Evolutionary conservation across 1,139 yeast genomes (phyloP).

Genomic region (Kodamaea suecica): DNA sequence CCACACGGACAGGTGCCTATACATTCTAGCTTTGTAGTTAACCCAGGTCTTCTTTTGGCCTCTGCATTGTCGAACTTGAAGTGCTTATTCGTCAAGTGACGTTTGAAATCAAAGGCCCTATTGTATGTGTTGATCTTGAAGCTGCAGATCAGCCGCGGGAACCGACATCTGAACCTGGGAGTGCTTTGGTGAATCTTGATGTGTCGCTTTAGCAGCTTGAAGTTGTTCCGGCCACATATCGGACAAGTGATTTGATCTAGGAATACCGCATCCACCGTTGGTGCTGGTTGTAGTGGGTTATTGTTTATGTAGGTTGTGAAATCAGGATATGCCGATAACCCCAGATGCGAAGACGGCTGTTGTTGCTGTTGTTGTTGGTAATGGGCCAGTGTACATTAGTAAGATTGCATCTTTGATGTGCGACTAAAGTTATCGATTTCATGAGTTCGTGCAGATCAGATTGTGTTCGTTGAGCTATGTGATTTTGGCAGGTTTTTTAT

Average conservation of each 20-base stretch:
- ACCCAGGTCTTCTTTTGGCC: conserved; percentile 14
- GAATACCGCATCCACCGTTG: conserved; percentile 18
- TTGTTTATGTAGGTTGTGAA: conserved; percentile 19
- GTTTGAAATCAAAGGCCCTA: conserved; percentile 20
- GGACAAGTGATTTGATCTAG: conserved; percentile 18
- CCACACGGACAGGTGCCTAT: conserved; percentile 22
- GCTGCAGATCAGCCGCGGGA: conserved; percentile 17
- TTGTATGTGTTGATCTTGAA: conserved; percentile 19
- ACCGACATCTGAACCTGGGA: conserved; percentile 17
- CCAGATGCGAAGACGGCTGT: background rate
- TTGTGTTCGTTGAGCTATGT: too few species aligned
- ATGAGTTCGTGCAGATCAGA: too few species aligned
- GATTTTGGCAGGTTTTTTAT: too few species aligned
- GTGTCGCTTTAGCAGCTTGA: conserved; percentile 19
- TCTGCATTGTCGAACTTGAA: conserved; percentile 18
- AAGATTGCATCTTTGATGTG: too few species aligned
- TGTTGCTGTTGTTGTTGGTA: background rate
- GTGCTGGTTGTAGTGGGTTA: conserved; percentile 17
- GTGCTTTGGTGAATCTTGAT: conserved; percentile 17
- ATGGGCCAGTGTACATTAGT: too few species aligned
- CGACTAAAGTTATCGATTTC: too few species aligned
- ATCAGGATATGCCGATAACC: conserved; percentile 14
- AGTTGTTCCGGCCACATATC: conserved; percentile 17
- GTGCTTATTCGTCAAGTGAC: conserved; percentile 20
- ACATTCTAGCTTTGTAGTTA: conserved; percentile 16